Conservation (phyloP, 2,329 filamentous ascomycete genomes). For the Exophiala bonariae region DNA sequence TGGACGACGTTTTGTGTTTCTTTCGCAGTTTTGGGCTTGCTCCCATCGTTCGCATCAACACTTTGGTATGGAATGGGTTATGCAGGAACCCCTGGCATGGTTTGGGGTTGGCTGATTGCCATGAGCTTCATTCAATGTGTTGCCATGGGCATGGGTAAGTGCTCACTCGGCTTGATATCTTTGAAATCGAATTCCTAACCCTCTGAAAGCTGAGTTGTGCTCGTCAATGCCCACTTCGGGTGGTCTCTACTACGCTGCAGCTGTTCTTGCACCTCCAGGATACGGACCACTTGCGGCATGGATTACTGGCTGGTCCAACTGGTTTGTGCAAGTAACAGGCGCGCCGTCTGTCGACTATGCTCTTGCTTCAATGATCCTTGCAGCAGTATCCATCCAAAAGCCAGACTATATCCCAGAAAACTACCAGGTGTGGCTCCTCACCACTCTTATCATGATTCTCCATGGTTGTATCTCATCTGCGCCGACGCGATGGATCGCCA, state of each 20-base stretch:
- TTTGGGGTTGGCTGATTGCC: constrained; percentile 74
- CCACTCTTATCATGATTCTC: constrained; percentile 65
- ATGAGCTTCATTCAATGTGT: constrained; percentile 72
- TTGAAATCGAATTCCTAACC: constrained; percentile 33
- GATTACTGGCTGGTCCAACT: constrained; percentile 71
- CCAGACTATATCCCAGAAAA: constrained; percentile 64
- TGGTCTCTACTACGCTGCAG: constrained; percentile 72
- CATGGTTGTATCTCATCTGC: constrained; percentile 68
- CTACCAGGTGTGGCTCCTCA: constrained; percentile 70
- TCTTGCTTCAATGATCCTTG: constrained; percentile 69
- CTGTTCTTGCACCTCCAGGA: constrained; percentile 66
- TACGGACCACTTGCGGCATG: constrained; percentile 68
- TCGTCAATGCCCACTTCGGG: constrained; percentile 72
- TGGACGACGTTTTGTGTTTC: constrained; percentile 75
- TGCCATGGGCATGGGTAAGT: constrained; percentile 58
- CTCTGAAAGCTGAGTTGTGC: constrained; percentile 62
- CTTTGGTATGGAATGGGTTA: constrained; percentile 69
- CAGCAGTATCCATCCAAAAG: constrained; percentile 67
- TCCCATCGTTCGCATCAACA: constrained; percentile 71
- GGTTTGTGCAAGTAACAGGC: constrained; percentile 66
- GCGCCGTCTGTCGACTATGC: constrained; percentile 69
- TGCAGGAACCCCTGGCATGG: constrained; percentile 62
- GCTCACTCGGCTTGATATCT: neutral
- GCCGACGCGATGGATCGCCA: constrained; percentile 69
- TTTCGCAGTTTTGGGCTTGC: constrained; percentile 69